Percentiles rank a stretch among this genome's conserved stretches.
Evolutionary conservation across 352 stramenopile species (phyloP).

Genomic region (Nothophytophthora sp.): DNA sequence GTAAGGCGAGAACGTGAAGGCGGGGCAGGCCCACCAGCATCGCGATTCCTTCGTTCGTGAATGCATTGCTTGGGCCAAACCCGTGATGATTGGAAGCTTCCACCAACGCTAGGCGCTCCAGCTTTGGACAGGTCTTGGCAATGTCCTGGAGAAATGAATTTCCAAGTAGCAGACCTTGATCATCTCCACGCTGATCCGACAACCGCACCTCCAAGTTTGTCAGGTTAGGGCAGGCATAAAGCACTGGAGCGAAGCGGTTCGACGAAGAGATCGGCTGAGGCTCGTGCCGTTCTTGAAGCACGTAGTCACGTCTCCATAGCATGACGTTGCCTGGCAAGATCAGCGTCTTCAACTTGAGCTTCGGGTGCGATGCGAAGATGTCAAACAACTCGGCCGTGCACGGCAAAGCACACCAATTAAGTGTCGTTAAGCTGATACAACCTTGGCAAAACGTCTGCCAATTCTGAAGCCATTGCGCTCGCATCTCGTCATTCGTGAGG

Average conservation of each 20-base stretch:
- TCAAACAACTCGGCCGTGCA: conserved; percentile 35
- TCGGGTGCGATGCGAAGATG: conserved; percentile 24
- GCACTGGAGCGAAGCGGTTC: conserved; percentile 14
- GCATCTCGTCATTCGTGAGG: conserved; percentile 28
- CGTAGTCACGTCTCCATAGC: conserved; percentile 35
- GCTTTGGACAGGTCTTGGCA: conserved; percentile 7
- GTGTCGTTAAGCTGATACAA: conserved; percentile 19
- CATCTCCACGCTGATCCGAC: conserved; percentile 28
- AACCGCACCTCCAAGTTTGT: conserved; percentile 20
- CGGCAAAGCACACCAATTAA: conserved; percentile 36
- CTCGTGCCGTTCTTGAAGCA: conserved; percentile 26
- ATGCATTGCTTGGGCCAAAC: conserved; percentile 28
- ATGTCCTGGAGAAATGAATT: conserved; percentile 27
- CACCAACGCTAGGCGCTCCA: conserved; percentile 17
- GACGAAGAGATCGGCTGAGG: conserved; percentile 19
- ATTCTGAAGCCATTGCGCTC: conserved; percentile 18
- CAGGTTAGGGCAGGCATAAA: conserved; percentile 24
- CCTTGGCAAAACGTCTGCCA: conserved; percentile 30
- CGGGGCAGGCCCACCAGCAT: conserved; percentile 8
- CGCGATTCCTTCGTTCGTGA: conserved; percentile 16
- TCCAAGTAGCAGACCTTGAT: conserved; percentile 14
- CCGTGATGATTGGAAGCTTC: conserved; percentile 25
- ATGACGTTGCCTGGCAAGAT: conserved; percentile 30
- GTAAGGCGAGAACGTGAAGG: conserved; percentile 18
- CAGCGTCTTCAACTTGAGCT: conserved; percentile 15